Evolutionary conservation across 805 yeast genomes (phyloP).

Genomic region (Torulaspora quercuum): DNA sequence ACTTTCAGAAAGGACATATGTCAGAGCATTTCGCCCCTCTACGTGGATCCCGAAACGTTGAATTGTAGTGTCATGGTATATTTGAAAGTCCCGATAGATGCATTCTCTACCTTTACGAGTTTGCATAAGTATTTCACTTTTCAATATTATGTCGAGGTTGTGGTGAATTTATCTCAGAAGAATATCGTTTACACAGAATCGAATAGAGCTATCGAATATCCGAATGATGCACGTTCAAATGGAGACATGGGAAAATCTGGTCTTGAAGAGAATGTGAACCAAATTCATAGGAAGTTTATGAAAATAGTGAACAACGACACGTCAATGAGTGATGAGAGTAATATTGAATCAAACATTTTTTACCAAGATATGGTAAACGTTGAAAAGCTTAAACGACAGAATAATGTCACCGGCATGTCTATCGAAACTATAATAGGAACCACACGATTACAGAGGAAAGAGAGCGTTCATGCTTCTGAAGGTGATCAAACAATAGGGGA

Average conservation of each 20-base stretch:
- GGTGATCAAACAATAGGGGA: slow-evolving; percentile 2
- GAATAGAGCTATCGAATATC: slow-evolving; percentile 29
- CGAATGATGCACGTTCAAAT: slow-evolving; percentile 20
- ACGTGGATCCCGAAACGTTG: slow-evolving; percentile 65
- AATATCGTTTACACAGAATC: slow-evolving; percentile 38
- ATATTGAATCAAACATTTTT: slow-evolving; percentile 29
- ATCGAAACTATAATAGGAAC: slow-evolving; percentile 82
- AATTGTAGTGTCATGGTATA: slow-evolving; percentile 57
- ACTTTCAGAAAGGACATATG: slow-evolving; percentile 79
- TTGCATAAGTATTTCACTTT: slow-evolving; percentile 60
- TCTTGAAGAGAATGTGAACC: slow-evolving; percentile 15
- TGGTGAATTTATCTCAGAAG: slow-evolving; percentile 73
- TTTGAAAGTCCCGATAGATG: slow-evolving; percentile 74
- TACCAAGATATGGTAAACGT: slow-evolving; percentile 61
- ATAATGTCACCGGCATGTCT: slow-evolving; percentile 76
- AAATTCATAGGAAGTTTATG: slow-evolving; percentile 19
- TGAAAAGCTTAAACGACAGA: slow-evolving; percentile 68
- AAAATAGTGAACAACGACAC: slow-evolving; percentile 15
- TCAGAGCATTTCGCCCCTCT: slow-evolving; percentile 72
- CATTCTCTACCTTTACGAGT: slow-evolving; percentile 77
- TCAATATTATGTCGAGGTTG: slow-evolving; percentile 79
- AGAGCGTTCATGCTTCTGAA: not conserved
- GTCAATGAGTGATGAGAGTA: slow-evolving; percentile 17
- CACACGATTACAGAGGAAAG: slow-evolving; percentile 40
- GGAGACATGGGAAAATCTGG: slow-evolving; percentile 5